Percentiles rank a stretch among this genome's conserved stretches.
Evolutionary conservation across 1,139 yeast species (phyloP).

Genomic region (Pneumocystis sp.): DNA sequence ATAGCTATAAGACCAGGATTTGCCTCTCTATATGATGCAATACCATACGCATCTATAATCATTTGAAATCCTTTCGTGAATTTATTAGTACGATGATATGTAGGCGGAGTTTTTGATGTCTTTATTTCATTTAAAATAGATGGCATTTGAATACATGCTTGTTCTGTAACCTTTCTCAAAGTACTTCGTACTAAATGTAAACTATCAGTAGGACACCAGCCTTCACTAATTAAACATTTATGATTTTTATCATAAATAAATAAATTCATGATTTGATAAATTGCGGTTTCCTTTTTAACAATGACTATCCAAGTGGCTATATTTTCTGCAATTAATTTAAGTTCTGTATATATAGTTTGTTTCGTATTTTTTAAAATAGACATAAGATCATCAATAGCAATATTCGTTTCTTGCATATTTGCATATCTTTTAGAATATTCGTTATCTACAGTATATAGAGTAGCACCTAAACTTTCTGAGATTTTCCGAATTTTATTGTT

Average conservation of each 20-base stretch:
- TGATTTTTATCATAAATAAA: conserved; percentile 77
- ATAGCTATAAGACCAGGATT: conserved; percentile 92
- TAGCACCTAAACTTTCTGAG: conserved; percentile 73
- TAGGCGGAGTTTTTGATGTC: conserved; percentile 82
- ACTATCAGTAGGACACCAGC: conserved; percentile 70
- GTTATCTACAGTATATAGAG: conserved; percentile 52
- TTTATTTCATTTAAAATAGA: conserved; percentile 67
- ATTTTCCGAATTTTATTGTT: conserved; percentile 55
- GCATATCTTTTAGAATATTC: conserved; percentile 40
- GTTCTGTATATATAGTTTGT: conserved; percentile 56
- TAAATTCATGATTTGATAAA: conserved; percentile 59
- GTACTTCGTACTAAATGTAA: conserved; percentile 32
- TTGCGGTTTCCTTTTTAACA: conserved; percentile 55
- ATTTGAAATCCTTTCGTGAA: conserved; percentile 83
- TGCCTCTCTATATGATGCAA: conserved; percentile 86
- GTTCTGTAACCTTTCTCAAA: conserved; percentile 44
- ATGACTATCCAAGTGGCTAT: conserved; percentile 54
- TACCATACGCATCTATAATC: conserved; percentile 89
- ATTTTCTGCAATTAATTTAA: conserved; percentile 59
- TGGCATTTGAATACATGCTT: conserved; percentile 45
- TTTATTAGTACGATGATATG: conserved; percentile 80
- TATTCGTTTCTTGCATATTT: conserved; percentile 44
- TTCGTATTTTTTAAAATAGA: conserved; percentile 57
- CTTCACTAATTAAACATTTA: conserved; percentile 89
- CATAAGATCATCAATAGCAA: conserved; percentile 48